A percentile compares a stretch with the other conserved stretches of the same genome.
Conservation (phyloP, 2,329 filamentous ascomycete genomes). For the Tolypocladium tropicale region DNA sequence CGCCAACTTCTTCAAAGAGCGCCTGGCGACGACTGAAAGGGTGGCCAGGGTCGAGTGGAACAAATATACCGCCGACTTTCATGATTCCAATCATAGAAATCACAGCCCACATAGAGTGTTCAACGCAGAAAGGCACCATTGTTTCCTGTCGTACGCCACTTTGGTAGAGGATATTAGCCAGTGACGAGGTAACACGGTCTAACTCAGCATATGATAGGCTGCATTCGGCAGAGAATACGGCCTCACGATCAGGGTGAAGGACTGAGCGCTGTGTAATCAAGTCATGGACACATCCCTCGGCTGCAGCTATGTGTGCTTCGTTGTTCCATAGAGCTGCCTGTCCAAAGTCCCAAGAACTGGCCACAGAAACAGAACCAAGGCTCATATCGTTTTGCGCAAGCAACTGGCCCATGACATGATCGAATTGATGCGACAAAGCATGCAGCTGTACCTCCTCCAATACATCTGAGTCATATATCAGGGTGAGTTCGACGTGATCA, state of each 20-base stretch:
- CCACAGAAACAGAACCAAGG: neutral
- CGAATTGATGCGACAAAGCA: neutral
- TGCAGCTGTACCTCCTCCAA: neutral
- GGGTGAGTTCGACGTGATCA: neutral
- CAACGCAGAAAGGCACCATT: neutral
- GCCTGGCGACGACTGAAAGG: conserved; percentile 1
- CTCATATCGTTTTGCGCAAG: neutral
- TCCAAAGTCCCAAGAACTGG: neutral
- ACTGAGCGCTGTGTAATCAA: neutral
- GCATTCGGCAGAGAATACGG: neutral
- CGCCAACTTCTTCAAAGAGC: neutral
- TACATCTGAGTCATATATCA: neutral
- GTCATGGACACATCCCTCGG: neutral
- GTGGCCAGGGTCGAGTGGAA: conserved; percentile 14
- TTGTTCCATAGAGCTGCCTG: neutral
- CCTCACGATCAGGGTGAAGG: neutral
- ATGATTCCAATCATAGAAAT: conserved; percentile 13
- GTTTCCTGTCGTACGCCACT: neutral
- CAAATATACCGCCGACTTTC: conserved; percentile 14
- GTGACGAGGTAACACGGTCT: neutral
- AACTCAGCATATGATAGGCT: neutral
- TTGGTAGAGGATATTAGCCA: neutral
- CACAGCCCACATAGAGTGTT: conserved; percentile 3
- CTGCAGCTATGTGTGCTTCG: neutral
- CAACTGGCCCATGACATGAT: neutral